phyloP scores from a whole-genome alignment of 2,329 filamentous ascomycete genomes.

The Tolypocladium pustulatum region DNA sequence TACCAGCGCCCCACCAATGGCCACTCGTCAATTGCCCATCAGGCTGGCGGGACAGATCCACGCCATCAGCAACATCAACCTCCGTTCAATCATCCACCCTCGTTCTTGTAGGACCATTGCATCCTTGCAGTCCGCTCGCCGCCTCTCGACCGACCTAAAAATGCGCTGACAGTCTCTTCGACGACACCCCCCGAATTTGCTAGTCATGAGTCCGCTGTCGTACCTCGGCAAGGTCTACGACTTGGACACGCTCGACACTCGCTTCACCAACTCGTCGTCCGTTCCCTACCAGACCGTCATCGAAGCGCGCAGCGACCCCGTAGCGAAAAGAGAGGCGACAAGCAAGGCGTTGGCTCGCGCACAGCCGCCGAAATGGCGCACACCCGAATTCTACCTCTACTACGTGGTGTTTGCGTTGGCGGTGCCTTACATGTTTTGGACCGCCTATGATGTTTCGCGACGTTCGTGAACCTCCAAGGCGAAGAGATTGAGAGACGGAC shows the following conservation, averaged over 20 bases:
- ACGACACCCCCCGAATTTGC: background rate
- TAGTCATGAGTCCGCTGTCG: constrained; percentile 28
- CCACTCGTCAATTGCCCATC: background rate
- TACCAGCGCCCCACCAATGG: background rate
- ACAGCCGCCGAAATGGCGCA: constrained; percentile 69
- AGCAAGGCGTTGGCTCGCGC: constrained; percentile 30
- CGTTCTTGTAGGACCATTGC: background rate
- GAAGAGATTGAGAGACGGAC: background rate
- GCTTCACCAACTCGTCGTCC: constrained; percentile 58
- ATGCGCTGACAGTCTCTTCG: background rate
- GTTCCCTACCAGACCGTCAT: constrained; percentile 52
- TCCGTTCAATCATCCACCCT: background rate
- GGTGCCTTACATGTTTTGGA: constrained; percentile 83
- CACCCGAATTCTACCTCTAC: constrained; percentile 78
- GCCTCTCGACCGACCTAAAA: background rate
- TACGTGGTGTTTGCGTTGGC: constrained; percentile 53
- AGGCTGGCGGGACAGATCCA: too few relatives aligned
- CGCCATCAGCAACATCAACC: background rate
- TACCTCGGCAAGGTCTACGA: constrained; percentile 47
- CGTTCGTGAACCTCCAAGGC: constrained; percentile 36
- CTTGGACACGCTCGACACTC: constrained; percentile 50
- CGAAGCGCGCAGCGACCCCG: constrained; percentile 36
- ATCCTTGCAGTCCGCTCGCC: background rate
- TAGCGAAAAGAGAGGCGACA: constrained; percentile 18
- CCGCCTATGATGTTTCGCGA: constrained; percentile 76